These are phyloP conservation scores for Vigna angularis DNA, from an alignment of 306 rosid genomes.

Conservation along the genomic window DNA sequence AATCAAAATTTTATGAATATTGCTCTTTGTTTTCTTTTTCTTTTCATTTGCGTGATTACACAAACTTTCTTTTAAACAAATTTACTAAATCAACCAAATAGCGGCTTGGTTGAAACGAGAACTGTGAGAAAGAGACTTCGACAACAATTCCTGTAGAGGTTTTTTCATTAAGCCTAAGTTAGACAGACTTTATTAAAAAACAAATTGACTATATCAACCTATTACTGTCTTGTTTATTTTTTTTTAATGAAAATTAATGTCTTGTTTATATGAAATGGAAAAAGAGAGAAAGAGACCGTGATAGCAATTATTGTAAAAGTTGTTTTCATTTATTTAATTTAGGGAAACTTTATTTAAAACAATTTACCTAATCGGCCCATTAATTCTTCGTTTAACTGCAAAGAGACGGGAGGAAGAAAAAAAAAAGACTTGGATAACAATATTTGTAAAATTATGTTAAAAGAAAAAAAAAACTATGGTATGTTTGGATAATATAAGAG, in stretches of 20 bases:
- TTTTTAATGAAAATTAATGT: no score
- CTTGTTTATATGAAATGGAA: neutral
- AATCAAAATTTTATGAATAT: no score
- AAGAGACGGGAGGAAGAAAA: neutral
- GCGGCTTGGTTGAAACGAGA: neutral
- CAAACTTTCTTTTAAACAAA: neutral
- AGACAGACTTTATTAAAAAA: neutral
- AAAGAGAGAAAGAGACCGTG: neutral
- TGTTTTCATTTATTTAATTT: no score
- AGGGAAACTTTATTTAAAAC: neutral
- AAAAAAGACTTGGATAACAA: neutral
- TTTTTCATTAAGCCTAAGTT: no score
- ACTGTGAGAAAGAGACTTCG: neutral
- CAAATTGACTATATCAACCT: neutral
- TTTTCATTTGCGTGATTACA: no score
- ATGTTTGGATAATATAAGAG: no score
- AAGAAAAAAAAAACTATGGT: neutral
- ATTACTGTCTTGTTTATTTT: neutral
- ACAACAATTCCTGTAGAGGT: neutral
- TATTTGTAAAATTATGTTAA: neutral
- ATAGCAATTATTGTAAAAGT: neutral
- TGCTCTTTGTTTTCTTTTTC: no score
- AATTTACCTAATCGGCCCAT: neutral
- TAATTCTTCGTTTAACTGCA: neutral
- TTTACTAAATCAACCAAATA: neutral